These are phyloP conservation scores for Pyrenula massariospora DNA, from an alignment of 495 filamentous ascomycete species.

Conservation along the genomic window DNA sequence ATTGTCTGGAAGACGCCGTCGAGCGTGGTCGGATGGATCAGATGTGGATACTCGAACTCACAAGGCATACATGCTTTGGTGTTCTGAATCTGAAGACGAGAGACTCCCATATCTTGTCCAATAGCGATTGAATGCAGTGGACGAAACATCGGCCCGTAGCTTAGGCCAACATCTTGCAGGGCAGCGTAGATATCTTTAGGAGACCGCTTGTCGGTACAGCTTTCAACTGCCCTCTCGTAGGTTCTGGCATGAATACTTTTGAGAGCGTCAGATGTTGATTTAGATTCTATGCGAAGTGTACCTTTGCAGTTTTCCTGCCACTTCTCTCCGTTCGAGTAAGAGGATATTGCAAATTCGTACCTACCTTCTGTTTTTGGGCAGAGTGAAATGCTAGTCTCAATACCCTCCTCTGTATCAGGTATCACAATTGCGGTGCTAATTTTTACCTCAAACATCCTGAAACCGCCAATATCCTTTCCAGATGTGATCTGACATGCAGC, in stretches of 20 bases:
- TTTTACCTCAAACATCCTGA: conserved; percentile 19
- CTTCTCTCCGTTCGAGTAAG: conserved; percentile 2
- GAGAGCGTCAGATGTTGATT: conserved; percentile 8
- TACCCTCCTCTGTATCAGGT: conserved; percentile 8
- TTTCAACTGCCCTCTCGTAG: not conserved
- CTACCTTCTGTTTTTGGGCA: conserved; percentile 5
- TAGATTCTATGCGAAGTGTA: not conserved
- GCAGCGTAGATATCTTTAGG: not conserved
- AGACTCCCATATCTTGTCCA: conserved; percentile 10
- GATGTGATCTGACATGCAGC: conserved; percentile 16
- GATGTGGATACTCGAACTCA: conserved; percentile 23
- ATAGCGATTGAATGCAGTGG: not conserved
- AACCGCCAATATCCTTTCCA: conserved; percentile 8
- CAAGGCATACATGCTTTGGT: conserved; percentile 26
- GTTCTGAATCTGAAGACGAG: conserved; percentile 18
- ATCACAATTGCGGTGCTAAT: conserved; percentile 29
- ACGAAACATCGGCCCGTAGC: not conserved
- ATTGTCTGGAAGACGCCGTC: conserved; percentile 21
- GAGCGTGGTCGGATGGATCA: conserved; percentile 38
- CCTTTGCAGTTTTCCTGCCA: conserved; percentile 13
- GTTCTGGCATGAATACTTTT: conserved; percentile 1
- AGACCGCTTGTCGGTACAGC: not conserved
- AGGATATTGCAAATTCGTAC: conserved; percentile 9
- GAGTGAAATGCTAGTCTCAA: conserved; percentile 24
- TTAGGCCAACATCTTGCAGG: not conserved